Conservation (phyloP, 2,329 filamentous ascomycete genomes). For the Beauveria medogensis region DNA sequence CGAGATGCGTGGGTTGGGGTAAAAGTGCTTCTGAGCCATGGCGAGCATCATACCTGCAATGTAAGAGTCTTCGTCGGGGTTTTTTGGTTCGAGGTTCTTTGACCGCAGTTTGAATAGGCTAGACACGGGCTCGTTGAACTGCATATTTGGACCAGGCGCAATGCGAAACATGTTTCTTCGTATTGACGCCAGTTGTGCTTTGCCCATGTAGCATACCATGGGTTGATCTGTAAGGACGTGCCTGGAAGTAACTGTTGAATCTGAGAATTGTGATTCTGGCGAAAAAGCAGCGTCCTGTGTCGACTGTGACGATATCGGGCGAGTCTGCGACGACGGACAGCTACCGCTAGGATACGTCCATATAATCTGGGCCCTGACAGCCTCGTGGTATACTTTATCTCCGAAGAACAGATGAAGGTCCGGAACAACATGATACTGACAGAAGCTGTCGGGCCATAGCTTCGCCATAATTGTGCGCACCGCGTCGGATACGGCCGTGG, state of each 20-base stretch:
- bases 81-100: constrained; percentile 38
- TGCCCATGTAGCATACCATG: constrained; percentile 40
- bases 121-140: constrained; percentile 39
- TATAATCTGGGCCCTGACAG: constrained; percentile 40
- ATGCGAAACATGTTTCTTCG: constrained; percentile 41
- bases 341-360: constrained; percentile 34
- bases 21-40: constrained; percentile 50
- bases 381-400: constrained; percentile 33
- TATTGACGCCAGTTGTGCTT: constrained; percentile 36
- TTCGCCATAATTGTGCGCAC: constrained; percentile 36
- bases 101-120: constrained; percentile 39
- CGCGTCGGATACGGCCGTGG: constrained; percentile 30
- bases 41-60: constrained; percentile 45
- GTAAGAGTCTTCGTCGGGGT: constrained; percentile 44
- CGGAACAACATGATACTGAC: constrained; percentile 21
- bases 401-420: constrained; percentile 46
- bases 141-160: constrained; percentile 29
- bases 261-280: constrained; percentile 16
- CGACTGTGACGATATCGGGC: constrained; percentile 27
- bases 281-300: constrained; percentile 28
- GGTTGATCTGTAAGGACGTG: constrained; percentile 21
- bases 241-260: constrained; percentile 6
- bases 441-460: constrained; percentile 34
- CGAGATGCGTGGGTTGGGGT: constrained; percentile 21
- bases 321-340: constrained; percentile 20